Evolutionary conservation across 352 stramenopile species (phyloP), one percentile per base, ranked within the genome.

Genomic region (Phytophthora constricta): DNA sequence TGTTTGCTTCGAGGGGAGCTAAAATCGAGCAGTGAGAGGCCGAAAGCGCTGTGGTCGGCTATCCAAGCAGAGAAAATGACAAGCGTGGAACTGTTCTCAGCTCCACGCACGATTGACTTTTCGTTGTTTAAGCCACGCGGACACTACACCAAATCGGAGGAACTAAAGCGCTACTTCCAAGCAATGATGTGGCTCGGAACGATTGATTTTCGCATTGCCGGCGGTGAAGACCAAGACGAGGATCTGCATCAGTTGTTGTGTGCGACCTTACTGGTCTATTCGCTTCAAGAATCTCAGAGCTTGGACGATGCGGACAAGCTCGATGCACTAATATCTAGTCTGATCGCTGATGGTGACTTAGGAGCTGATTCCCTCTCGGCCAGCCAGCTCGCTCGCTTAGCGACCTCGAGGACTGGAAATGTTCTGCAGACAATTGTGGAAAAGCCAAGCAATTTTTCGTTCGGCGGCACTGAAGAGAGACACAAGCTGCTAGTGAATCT

Each of bases 111-210:
- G 22, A 26, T 72, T 26, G 62, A 76, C 33, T 69, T 76, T 17
- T 76, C 68, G 20, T 42, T 55, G 26, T 72, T 76, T 37, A 74
- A 68, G 41, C 54, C 69, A 1, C 69, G 64, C 1, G 64, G 68
- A 26, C 68, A 76, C 26, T 76, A 76, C 47, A 68, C 62, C 17
- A 68, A 65, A 39, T 66, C 63, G 4, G 28, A 59, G 20, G 5
- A 54, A 19, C 33, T 75, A 4, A 22, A 58, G 47, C 22, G 39
- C 14, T 68, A 68, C 58, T 71, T 75, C 28, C 68, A 53, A 0
- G 57, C 62, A 2, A 61, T 75, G 45, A 72, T 57, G 43, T 75
- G 68, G 68, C 31, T 75, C 1, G 62, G 68, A 1, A 71, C 43
- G 16, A 39, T 75, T 17, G 52, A 68, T 43, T 39, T 71, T 58